Conservation (phyloP, 2,329 filamentous ascomycete genomes). For the Plectosphaerella plurivora region DNA sequence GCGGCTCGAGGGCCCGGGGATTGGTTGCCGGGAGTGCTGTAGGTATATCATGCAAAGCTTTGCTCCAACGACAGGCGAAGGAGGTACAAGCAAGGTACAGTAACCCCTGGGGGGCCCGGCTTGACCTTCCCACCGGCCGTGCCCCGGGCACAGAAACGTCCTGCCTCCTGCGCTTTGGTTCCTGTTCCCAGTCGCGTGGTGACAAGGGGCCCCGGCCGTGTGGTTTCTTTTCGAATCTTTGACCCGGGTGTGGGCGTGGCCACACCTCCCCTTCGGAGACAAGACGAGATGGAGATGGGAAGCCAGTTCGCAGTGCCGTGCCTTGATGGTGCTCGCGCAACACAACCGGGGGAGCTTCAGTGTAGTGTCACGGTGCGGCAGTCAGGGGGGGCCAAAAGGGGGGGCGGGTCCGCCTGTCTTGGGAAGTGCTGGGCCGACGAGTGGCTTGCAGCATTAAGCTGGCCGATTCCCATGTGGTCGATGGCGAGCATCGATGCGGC, state of each 20-base stretch:
- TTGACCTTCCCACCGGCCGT: constrained; percentile 1
- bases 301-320: no score
- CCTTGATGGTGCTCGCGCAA: no score
- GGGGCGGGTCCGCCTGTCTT: background rate
- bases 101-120: background rate
- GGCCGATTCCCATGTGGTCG: no score
- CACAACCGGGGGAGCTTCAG: no score
- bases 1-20: constrained; percentile 3
- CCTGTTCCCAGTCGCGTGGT: background rate
- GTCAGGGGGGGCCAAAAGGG: background rate
- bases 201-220: background rate
- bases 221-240: background rate
- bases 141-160: constrained; percentile 1
- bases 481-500: no score
- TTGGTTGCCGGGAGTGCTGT: constrained; percentile 11
- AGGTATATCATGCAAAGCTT: constrained; percentile 16
- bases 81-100: background rate
- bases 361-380: no score
- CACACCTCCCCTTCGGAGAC: background rate
- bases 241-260: background rate
- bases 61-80: background rate
- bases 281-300: background rate
- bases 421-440: background rate
- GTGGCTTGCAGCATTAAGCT: background rate
- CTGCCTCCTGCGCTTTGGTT: constrained; percentile 3